Evolutionary conservation across 371 early-diverging fungal species (phyloP), one percentile per base, ranked within the genome.

Genomic region (Mortierella sp.): DNA sequence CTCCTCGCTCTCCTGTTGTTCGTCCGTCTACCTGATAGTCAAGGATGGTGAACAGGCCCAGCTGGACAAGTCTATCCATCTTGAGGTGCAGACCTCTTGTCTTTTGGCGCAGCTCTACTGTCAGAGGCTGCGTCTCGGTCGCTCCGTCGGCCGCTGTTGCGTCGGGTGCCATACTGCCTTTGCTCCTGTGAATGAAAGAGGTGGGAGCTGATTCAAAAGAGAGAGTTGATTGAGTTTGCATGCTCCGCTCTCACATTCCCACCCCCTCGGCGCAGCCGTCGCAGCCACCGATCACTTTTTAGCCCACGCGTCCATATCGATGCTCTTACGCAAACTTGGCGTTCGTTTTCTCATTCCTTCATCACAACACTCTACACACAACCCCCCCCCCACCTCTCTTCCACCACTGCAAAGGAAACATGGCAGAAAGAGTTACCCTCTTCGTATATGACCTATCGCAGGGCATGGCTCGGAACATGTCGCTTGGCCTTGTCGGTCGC

Each of bases 391-490:
- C 28, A 27, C 26, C 41, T 8, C 50, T 27, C 13, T n/a, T 47
- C 54, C 34, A 4, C 27, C 23, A 31, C 31, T 52, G 52, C 3
- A 1, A 42, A 27, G 19, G 0, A 18, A 28, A 42, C 54, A 72
- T 72, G 73, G 31, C 73, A 3, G 67, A 62, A 41, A 57, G 28
- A 59, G 92, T 94, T 14, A 82, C 87, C 59, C 82, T 94, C 18
- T 89, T 87, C 52, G 84, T 93, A 10, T 94, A 94, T 67, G 95
- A 94, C 80, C 81, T 94, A 24, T 90, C 92, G 0, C 86, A 88
- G 54, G 94, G 93, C 48, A 82, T 91, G 80, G 91, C 91, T 13
- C 80, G 82, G 38, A 67, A 82, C 66, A 83, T 91, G 83, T 91
- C 91, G 9, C 34, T 86, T 60, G 73, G 81, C 10, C 70, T 93